These are phyloP conservation scores for Calonectria hawksworthii DNA, from an alignment of 2,329 filamentous ascomycete species.

Conservation along the genomic window DNA sequence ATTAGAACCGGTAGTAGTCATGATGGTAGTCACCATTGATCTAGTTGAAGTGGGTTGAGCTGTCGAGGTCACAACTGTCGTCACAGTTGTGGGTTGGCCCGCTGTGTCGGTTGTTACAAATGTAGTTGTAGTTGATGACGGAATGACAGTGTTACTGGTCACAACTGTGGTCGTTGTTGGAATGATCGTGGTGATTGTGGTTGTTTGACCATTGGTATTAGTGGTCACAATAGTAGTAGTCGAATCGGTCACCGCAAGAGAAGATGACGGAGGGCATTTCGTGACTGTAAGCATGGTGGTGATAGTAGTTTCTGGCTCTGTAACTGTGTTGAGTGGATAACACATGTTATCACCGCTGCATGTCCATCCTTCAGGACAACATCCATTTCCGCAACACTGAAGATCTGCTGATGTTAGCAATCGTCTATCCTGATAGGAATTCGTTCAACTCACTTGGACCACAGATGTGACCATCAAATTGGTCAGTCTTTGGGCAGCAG, in stretches of 20 bases:
- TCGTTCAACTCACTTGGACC: background rate
- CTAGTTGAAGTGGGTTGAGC: background rate
- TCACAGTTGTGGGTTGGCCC: background rate
- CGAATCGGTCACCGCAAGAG: background rate
- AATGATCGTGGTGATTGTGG: background rate
- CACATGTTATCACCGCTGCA: background rate
- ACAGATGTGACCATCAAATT: background rate
- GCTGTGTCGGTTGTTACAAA: background rate
- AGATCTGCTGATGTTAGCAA: background rate
- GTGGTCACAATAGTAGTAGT: background rate
- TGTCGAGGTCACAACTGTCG: background rate
- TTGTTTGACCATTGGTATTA: background rate
- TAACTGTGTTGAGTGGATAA: background rate
- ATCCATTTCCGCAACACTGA: background rate
- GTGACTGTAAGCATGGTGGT: background rate
- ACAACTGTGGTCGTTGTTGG: background rate
- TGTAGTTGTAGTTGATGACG: background rate
- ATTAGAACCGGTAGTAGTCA: background rate
- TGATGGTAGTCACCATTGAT: background rate
- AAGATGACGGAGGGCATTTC: background rate
- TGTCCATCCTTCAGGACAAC: background rate
- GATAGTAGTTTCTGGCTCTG: background rate
- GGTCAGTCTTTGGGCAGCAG: background rate
- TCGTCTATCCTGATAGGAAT: fast-evolving
- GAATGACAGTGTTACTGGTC: background rate